A percentile compares a stretch with the other conserved stretches of the same genome.
phyloP scores from a whole-genome alignment of 306 rosid genomes.

The peach (Prunus persica) region Prunus_persica_NCBIv2 NC_034009.1:1519001-1519500 shows the following conservation, averaged over 20 bases:
- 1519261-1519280: slow-evolving; percentile 52
- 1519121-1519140: too few relatives aligned
- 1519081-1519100: neutral
- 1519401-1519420: neutral
- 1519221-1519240: slow-evolving; percentile 43
- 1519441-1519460: too few relatives aligned
- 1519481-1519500: neutral
- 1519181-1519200: slow-evolving; percentile 60
- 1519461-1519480: neutral
- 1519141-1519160: neutral
- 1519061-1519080: slow-evolving; percentile 37
- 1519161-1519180: slow-evolving; percentile 71
- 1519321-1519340: slow-evolving; percentile 76
- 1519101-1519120: neutral
- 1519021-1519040: slow-evolving; percentile 55
- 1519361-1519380: slow-evolving; percentile 55
- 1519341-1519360: slow-evolving; percentile 62
- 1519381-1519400: neutral
- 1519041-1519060: slow-evolving; percentile 61
- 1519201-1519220: slow-evolving; percentile 60
- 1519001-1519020: slow-evolving; percentile 58
- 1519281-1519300: slow-evolving; percentile 40
- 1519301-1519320: slow-evolving; percentile 10
- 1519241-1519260: slow-evolving; percentile 69
- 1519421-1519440: too few relatives aligned